Conservation (phyloP, 2,329 filamentous ascomycete genomes). For the Myriosclerotinia duriaeana region DNA sequence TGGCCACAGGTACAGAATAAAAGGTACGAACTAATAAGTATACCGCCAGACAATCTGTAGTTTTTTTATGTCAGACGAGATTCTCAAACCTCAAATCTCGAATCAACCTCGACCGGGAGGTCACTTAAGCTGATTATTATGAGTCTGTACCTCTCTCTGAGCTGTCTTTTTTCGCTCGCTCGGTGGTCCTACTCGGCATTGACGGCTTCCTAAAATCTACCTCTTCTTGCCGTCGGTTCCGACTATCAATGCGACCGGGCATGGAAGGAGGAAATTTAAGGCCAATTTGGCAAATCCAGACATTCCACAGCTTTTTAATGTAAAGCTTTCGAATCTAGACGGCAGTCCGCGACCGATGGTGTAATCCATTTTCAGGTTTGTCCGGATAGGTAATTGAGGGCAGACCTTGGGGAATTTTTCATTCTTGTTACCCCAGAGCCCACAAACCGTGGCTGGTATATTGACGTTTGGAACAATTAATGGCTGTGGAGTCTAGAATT, state of each 20-base stretch:
- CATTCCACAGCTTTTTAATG: not conserved
- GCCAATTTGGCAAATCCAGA: not conserved
- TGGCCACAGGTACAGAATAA: not conserved
- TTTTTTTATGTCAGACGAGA: not conserved
- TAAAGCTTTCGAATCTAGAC: not conserved
- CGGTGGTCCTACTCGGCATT: not conserved
- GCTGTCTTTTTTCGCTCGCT: not conserved
- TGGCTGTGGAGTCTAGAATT: not conserved
- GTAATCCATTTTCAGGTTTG: not conserved
- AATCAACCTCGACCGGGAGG: not conserved
- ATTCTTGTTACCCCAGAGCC: not conserved
- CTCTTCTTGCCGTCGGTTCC: slow-evolving; percentile 1
- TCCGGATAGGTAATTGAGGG: not conserved
- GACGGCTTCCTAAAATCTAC: not conserved
- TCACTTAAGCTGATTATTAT: not conserved
- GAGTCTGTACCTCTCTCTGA: slow-evolving; percentile 4
- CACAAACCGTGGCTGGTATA: not conserved
- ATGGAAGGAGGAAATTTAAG: not conserved
- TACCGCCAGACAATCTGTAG: not conserved
- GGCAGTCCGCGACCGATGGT: not conserved
- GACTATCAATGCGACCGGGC: not conserved
- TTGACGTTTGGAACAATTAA: not conserved
- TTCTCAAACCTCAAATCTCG: not conserved
- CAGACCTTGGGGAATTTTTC: not conserved
- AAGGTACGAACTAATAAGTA: not conserved